phyloP scores from a whole-genome alignment of 331 rosid species.

The Quercus lobata region DNA sequence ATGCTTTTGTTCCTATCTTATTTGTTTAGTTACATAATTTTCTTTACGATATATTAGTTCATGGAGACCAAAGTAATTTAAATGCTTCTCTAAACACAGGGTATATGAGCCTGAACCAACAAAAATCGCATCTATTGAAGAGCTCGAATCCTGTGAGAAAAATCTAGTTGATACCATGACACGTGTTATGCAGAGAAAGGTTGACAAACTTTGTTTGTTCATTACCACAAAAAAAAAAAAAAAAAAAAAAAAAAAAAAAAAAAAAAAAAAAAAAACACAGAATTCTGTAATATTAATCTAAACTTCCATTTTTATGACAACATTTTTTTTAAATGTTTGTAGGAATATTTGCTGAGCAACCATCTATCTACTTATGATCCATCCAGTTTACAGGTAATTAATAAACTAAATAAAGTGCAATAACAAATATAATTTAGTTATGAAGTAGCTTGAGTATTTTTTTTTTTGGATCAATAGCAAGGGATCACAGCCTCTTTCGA shows the following conservation, averaged over 20 bases:
- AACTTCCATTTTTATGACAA: not conserved
- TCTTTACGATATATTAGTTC: not conserved
- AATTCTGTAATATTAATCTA: not conserved
- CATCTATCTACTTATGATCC: constrained; percentile 60
- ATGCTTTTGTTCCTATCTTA: not conserved
- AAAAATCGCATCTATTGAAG: constrained; percentile 49
- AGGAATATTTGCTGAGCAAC: constrained; percentile 56
- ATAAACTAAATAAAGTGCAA: not conserved
- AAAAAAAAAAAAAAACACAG: too few relatives aligned
- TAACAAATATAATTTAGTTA: not conserved
- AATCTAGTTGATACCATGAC: constrained; percentile 49
- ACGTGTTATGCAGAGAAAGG: constrained; percentile 76
- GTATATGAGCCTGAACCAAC: constrained; percentile 55
- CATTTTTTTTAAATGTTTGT: not conserved
- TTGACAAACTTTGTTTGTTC: not conserved
- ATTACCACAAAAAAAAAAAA: too few relatives aligned
- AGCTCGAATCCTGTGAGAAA: constrained; percentile 57
- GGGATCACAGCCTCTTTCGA: constrained; percentile 50
- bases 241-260: too few relatives aligned
- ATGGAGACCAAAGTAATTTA: not conserved
- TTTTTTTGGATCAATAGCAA: constrained; percentile 20
- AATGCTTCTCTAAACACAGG: constrained; percentile 22
- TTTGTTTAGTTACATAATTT: not conserved
- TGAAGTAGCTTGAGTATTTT: not conserved
- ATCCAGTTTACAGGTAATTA: constrained; percentile 49